Evolutionary conservation across 75 land plant genomes (phyloP).

Genomic region (Gnetum montanum): DNA sequence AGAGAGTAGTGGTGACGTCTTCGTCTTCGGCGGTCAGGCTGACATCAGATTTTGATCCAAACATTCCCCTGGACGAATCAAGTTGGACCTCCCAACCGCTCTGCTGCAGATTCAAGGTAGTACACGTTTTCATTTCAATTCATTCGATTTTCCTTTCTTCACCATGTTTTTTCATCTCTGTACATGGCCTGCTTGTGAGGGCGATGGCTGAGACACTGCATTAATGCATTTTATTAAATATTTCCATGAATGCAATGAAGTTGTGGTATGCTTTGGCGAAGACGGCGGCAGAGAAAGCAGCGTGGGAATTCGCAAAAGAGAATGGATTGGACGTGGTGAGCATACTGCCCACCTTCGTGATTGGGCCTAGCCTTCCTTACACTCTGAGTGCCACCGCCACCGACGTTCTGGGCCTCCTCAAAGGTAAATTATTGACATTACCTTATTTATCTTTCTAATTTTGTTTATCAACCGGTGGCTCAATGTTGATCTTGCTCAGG

Average conservation of each 20-base stretch:
- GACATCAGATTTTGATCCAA: constrained; percentile 47
- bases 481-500: no score
- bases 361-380: constrained; percentile 73
- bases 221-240: no score
- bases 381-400: constrained; percentile 54
- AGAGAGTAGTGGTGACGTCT: constrained; percentile 84
- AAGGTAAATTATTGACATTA: no score
- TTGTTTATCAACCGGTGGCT: no score
- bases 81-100: constrained; percentile 73
- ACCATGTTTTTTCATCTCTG: no score
- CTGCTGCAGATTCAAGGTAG: constrained; percentile 51
- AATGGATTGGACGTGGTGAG: constrained; percentile 68
- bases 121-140: neutral
- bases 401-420: constrained; percentile 70
- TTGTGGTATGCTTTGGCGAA: constrained; percentile 87
- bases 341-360: constrained; percentile 68
- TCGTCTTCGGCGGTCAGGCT: constrained; percentile 73
- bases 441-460: no score
- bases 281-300: constrained; percentile 72
- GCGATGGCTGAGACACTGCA: no score
- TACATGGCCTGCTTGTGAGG: no score
- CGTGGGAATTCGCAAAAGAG: constrained; percentile 75
- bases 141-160: neutral
- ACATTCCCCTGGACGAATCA: constrained; percentile 58
- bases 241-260: no score